Percentiles rank a stretch among this genome's conserved stretches.
These are phyloP conservation scores for Tetrahymena elliotti DNA, from an alignment of 73 alveolate species.

Conservation along the genomic window DNA sequence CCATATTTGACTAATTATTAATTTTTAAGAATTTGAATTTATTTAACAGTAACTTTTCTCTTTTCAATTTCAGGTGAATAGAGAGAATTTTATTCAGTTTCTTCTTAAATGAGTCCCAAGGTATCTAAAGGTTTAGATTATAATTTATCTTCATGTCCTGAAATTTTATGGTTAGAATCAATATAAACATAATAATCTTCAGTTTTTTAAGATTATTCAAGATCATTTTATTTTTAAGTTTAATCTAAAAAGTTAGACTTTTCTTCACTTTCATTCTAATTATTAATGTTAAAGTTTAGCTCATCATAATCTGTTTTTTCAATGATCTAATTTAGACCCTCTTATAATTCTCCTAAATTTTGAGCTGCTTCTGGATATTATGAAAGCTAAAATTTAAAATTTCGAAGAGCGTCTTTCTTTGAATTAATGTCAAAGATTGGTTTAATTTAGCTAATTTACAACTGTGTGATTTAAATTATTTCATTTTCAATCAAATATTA, in stretches of 20 bases:
- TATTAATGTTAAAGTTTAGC: background rate
- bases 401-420: background rate
- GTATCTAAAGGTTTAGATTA: background rate
- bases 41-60: background rate
- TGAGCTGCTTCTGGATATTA: background rate
- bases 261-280: background rate
- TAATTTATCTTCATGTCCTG: background rate
- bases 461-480: background rate
- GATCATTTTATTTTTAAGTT: background rate
- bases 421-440: background rate
- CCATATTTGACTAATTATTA: background rate
- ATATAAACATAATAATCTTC: background rate
- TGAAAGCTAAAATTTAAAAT: background rate
- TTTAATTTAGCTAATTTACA: background rate
- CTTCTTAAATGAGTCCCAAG: background rate
- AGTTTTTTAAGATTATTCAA: background rate
- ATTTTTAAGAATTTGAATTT: background rate
- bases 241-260: background rate
- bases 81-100: background rate
- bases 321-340: background rate
- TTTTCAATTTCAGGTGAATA: background rate
- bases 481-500: background rate
- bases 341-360: background rate
- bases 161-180: background rate
- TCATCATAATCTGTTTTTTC: background rate